Evolutionary conservation across 306 rosid species (phyloP), one percentile per base, ranked within the genome.

Genomic region (Cucumis cinereus): DNA sequence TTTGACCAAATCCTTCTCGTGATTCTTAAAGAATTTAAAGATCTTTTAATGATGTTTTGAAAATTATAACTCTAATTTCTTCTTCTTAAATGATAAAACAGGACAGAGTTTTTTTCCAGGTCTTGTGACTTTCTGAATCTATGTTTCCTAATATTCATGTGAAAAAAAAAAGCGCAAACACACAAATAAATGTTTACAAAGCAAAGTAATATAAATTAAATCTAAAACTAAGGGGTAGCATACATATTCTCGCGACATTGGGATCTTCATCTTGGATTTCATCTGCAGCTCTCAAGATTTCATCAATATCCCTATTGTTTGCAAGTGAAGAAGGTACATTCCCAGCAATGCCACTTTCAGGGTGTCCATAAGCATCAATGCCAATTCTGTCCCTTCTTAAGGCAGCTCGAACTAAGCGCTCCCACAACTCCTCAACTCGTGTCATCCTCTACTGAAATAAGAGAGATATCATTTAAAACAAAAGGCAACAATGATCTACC

Each of bases 191-290:
- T 56, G n/a, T 57, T 38, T 20, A 40, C 22, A 14, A 53, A 30
- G 52, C 22, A 14, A 53, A 30, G 52, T 9, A 15, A 23, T 41
- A 22, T 30, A 40, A 60, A 35, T 73, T 50, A 30, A 35, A 12
- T 3, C 24, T 47, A n/a, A 45, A 23, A 69, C 8, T 47, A 71
- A 47, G 0, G 50, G 33, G 41, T 57, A 67, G 77, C 88, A 57
- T 86, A 93, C 98, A 82, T 54, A 94, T 91, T 84, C 98, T 89
- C 22, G 97, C 81, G 63, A 94, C 73, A 68, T 75, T 90, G 61
- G 98, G 97, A 84, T 87, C 89, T n/a, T 87, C 91, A 20, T 89
- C 92, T 86, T 94, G 96, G 79, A 94, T 94, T 88, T 90, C 97
- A 83, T 94, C 98, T 12, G 98, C 98, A 82, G 85, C 97, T 85